Conservation (phyloP, 179 eudicot species). For the Pouteria campechiana region DNA sequence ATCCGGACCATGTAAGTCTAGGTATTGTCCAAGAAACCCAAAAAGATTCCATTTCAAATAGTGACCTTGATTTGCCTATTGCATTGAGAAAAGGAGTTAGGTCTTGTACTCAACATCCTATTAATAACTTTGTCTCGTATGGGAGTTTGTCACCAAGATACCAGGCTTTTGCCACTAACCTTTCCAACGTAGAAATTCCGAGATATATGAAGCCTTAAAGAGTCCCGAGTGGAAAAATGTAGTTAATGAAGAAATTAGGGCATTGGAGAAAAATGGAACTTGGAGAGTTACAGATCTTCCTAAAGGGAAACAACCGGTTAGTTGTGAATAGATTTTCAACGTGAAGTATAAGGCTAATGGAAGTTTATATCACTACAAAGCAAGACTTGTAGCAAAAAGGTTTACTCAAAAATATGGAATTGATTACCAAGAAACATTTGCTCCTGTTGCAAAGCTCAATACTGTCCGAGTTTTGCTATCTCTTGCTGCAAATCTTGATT, state of each 20-base stretch:
- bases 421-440: background rate
- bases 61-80: background rate
- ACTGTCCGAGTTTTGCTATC: background rate
- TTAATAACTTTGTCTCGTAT: background rate
- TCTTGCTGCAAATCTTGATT: background rate
- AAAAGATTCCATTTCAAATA: background rate
- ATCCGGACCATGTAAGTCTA: background rate
- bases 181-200: background rate
- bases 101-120: conserved; percentile 1
- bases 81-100: background rate
- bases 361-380: background rate
- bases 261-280: background rate
- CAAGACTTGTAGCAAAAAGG: background rate
- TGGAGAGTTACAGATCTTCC: background rate
- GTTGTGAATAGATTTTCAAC: background rate
- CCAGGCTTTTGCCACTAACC: background rate
- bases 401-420: background rate
- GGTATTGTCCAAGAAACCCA: background rate
- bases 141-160: background rate
- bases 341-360: background rate
- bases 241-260: background rate
- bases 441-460: background rate
- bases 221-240: background rate
- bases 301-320: background rate
- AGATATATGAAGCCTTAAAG: background rate